Evolutionary conservation across 2,329 filamentous ascomycete genomes (phyloP).

Genomic region (Cryphonectria parasitica): DNA sequence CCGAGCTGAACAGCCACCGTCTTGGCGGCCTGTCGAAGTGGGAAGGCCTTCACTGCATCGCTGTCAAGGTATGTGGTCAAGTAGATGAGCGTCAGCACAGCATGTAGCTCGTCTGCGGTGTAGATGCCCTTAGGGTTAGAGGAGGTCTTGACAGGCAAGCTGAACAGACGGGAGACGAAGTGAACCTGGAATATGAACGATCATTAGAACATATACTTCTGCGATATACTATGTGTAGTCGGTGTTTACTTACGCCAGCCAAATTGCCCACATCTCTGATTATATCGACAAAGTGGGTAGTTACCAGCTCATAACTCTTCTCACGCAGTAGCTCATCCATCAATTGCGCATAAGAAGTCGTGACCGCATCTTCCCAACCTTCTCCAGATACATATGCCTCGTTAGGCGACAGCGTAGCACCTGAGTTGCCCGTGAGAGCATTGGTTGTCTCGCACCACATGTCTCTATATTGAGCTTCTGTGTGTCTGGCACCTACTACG

Average conservation of each 20-base stretch:
- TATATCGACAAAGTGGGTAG: constrained; percentile 70
- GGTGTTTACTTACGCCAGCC: constrained; percentile 36
- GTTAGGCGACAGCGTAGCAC: background rate
- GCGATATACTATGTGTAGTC: background rate
- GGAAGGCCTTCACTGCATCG: constrained; percentile 69
- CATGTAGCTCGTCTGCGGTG: constrained; percentile 60
- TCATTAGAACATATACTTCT: background rate
- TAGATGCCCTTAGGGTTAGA: constrained; percentile 63
- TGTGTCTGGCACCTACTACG: constrained; percentile 63
- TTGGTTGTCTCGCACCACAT: constrained; percentile 67
- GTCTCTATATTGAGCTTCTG: constrained; percentile 65
- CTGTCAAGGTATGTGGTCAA: constrained; percentile 67
- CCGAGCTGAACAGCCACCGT: constrained; percentile 63
- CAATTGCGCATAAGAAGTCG: constrained; percentile 68
- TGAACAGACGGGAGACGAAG: constrained; percentile 66
- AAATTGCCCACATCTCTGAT: constrained; percentile 72
- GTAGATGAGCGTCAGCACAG: constrained; percentile 68
- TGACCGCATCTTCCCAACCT: constrained; percentile 65
- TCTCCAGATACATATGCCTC: constrained; percentile 41
- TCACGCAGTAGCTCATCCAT: constrained; percentile 64
- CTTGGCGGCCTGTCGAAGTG: constrained; percentile 61
- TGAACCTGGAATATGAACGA: constrained; percentile 52
- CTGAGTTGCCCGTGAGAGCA: constrained; percentile 58
- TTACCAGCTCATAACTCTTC: constrained; percentile 66
- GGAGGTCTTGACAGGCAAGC: constrained; percentile 67